Conservation (phyloP, 2,329 filamentous ascomycete genomes). For the Lecanicillium sp. region DNA sequence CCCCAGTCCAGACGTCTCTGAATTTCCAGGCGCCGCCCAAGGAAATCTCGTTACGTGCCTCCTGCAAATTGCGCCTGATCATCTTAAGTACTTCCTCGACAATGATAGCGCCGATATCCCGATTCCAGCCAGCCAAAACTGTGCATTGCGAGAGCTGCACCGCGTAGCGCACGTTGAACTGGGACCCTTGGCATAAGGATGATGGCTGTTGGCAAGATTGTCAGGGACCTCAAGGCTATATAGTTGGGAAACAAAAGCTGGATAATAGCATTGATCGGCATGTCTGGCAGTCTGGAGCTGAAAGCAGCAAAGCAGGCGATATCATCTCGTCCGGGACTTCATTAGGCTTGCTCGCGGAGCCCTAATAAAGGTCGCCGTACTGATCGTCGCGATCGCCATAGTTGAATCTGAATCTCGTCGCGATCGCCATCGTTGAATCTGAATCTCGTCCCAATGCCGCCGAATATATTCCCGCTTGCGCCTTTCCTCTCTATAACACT, state of each 20-base stretch:
- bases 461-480: not conserved
- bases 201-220: not conserved
- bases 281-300: slow-evolving; percentile 1
- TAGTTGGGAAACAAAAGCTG: slow-evolving; percentile 2
- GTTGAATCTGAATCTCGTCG: not conserved
- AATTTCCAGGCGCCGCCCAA: not conserved
- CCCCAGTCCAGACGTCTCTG: not conserved
- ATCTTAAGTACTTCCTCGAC: slow-evolving; percentile 1
- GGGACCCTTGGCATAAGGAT: slow-evolving; percentile 1
- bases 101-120: not conserved
- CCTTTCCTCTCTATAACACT: not conserved
- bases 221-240: not conserved
- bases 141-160: slow-evolving; percentile 3
- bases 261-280: slow-evolving; percentile 1
- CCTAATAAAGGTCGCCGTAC: not conserved
- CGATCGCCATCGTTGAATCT: not conserved
- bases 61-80: slow-evolving; percentile 3
- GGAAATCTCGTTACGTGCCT: not conserved
- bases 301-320: slow-evolving; percentile 2
- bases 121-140: not conserved
- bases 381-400: not conserved
- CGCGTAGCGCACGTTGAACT: slow-evolving; percentile 2
- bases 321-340: no score
- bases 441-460: not conserved
- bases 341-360: no score